Base-by-base conservation (phyloP, 2,329 filamentous ascomycete genomes). In the Xylaria sp. region DNA sequence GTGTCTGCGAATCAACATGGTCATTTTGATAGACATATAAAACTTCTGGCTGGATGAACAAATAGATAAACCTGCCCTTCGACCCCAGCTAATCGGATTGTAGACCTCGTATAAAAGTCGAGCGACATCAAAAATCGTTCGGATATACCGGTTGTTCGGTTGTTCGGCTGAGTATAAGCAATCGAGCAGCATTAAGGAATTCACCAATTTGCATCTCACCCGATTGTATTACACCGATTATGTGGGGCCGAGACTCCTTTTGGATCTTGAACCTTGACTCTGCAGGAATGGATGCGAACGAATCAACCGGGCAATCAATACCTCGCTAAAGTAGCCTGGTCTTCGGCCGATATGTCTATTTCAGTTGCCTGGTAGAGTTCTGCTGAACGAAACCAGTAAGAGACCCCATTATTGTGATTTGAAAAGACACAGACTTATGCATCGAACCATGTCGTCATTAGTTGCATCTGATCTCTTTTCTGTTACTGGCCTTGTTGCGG, bases 401-500 rank as follows among this genome's bases (percentile, higher is more conserved):
- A 45, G 4, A 45, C 20, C 41, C n/a, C n/a, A 18, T 6, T n/a
- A 20, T n/a, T 45, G 4, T 20, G 2, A 2, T 20, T 45, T 20
- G n/a, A 10, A 20, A 45, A 3, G 7, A 45, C 20, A 45, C 41
- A 3, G 41, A 5, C n/a, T 45, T 6, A 45, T 6, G 20, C 41
- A 4, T 45, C 18, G 8, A 9, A 45, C 4, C 20, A 45, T 45
- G 41, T 45, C 41, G 8, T 45, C 41, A 4, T 8, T 45, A 45
- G 2, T 7, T 45, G 41, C 41, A 45, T 45, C 41, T 4, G 12
- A 63, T 28, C 60, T 67, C 30, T 77, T 55, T 46, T 67, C 63
- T 2, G 64, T 67, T 32, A 5, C 63, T 50, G 63, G 64, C 57
- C 45, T 67, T 13, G 61, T 69, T 30, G 69, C 60, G 18, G 69